Percentiles rank a stretch among this genome's conserved stretches.
Evolutionary conservation across 2,329 filamentous ascomycete genomes (phyloP).

Genomic region (Microthyrium microscopicum): DNA sequence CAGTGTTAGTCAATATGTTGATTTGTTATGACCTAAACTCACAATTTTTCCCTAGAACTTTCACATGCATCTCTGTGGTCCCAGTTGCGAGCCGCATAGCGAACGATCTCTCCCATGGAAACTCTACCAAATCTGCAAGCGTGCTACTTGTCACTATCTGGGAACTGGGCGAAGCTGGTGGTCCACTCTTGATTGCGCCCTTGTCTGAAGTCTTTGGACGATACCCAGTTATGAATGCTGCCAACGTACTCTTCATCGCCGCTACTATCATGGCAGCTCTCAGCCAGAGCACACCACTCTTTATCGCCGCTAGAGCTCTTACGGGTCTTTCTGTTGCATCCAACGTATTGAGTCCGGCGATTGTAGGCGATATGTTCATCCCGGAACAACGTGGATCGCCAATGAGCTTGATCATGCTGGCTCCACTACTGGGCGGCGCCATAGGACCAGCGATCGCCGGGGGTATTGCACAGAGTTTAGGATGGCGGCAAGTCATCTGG

Average conservation of each 20-base stretch:
- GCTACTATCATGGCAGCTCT: conserved; percentile 23
- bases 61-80: conserved; percentile 22
- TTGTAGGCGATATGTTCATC: conserved; percentile 46
- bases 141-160: conserved; percentile 30
- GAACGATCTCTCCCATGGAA: conserved; percentile 16
- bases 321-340: conserved; percentile 27
- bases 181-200: conserved; percentile 28
- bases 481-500: conserved; percentile 39
- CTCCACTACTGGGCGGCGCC: conserved; percentile 40
- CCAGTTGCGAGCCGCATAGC: conserved; percentile 18
- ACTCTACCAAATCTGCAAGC: conserved; percentile 10
- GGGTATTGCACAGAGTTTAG: conserved; percentile 35
- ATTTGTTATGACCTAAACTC: conserved; percentile 1
- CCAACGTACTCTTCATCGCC: conserved; percentile 29
- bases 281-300: conserved; percentile 20
- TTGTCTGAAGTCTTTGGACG: conserved; percentile 28
- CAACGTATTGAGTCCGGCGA: conserved; percentile 44
- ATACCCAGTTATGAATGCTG: conserved; percentile 20
- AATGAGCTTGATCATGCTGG: conserved; percentile 40
- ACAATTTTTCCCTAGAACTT: conserved; percentile 15
- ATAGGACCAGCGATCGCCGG: conserved; percentile 40
- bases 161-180: conserved; percentile 31
- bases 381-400: conserved; percentile 40
- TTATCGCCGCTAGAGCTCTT: conserved; percentile 27
- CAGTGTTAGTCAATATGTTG: conserved; percentile 15